Conservation (phyloP, 2,329 filamentous ascomycete genomes). For the Septoria petroselini region DNA sequence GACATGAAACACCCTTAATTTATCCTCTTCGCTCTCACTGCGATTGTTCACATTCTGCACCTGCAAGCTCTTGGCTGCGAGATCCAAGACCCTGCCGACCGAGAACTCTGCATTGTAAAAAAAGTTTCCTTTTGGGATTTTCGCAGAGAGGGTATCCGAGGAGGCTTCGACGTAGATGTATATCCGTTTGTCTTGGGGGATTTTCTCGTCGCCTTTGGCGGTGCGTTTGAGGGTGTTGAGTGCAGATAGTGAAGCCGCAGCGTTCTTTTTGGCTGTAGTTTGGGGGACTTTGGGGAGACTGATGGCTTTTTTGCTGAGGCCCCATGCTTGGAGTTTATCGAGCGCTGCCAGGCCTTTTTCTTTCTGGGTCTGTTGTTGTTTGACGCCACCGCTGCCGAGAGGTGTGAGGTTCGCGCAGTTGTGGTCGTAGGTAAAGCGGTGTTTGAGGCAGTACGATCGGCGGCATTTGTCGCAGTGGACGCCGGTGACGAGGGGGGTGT, state of each 20-base stretch:
- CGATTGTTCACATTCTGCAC: constrained; percentile 82
- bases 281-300: constrained; percentile 53
- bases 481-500: constrained; percentile 64
- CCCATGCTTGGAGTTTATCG: constrained; percentile 75
- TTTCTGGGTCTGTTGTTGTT: constrained; percentile 46
- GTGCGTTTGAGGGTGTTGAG: constrained; percentile 77
- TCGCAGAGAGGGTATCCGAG: constrained; percentile 76
- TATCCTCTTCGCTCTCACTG: constrained; percentile 70
- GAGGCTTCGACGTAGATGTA: constrained; percentile 90
- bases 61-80: constrained; percentile 72
- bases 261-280: constrained; percentile 51
- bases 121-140: constrained; percentile 64
- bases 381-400: constrained; percentile 52
- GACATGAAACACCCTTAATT: constrained; percentile 85
- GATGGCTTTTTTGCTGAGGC: constrained; percentile 58
- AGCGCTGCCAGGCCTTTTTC: constrained; percentile 73
- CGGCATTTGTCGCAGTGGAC: constrained; percentile 71
- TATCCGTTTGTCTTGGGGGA: constrained; percentile 77
- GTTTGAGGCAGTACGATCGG: constrained; percentile 72
- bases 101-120: constrained; percentile 69
- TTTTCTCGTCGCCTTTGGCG: constrained; percentile 84
- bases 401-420: constrained; percentile 73
- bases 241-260: constrained; percentile 64
- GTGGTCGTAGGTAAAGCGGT: constrained; percentile 76
- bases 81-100: constrained; percentile 77